A percentile compares a stretch with the other conserved stretches of the same genome.
Evolutionary conservation across 2,329 filamentous ascomycete species (phyloP).

Genomic region (Pseudocercospora ulei): DNA sequence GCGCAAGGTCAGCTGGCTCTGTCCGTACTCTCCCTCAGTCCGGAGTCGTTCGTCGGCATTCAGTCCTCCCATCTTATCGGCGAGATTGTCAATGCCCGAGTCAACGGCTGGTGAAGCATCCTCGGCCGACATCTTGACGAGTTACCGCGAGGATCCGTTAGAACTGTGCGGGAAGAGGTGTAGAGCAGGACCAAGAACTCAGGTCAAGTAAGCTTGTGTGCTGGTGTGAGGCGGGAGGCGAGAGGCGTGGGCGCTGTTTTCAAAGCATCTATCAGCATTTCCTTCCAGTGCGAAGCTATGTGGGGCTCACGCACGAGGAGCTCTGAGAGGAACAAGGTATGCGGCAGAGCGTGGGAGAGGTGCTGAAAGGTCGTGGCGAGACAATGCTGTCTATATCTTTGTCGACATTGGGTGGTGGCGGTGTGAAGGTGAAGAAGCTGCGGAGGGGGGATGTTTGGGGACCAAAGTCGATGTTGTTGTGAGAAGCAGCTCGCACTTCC

Average conservation of each 20-base stretch:
- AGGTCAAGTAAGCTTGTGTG: slow-evolving; percentile 11
- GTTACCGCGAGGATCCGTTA: slow-evolving; percentile 2
- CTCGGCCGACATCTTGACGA: slow-evolving; percentile 29
- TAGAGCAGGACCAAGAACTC: slow-evolving; percentile 4
- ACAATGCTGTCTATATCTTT: slow-evolving; percentile 17
- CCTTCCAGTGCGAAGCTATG: slow-evolving; percentile 5
- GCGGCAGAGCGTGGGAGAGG: slow-evolving; percentile 10
- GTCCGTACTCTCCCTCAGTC: slow-evolving; percentile 93
- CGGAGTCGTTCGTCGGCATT: slow-evolving; percentile 62
- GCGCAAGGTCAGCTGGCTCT: slow-evolving; percentile 83
- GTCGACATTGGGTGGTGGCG: slow-evolving; percentile 13
- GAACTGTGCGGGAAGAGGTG: slow-evolving; percentile 7
- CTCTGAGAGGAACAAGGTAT: slow-evolving; percentile 8
- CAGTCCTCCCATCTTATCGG: slow-evolving; percentile 38
- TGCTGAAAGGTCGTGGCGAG: slow-evolving; percentile 8
- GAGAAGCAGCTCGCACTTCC: too few relatives aligned
- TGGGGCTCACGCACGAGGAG: slow-evolving; percentile 14
- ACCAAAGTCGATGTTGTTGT: too few relatives aligned
- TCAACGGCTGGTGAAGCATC: slow-evolving; percentile 27
- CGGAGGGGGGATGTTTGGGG: not conserved
- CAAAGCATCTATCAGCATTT: slow-evolving; percentile 10
- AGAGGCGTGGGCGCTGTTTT: slow-evolving; percentile 11
- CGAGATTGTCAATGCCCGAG: slow-evolving; percentile 32
- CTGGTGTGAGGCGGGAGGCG: slow-evolving; percentile 10
- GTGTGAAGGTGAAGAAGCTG: slow-evolving; percentile 4